phyloP scores from a whole-genome alignment of 345 rosid genomes.

The Physaria fendleri region DNA sequence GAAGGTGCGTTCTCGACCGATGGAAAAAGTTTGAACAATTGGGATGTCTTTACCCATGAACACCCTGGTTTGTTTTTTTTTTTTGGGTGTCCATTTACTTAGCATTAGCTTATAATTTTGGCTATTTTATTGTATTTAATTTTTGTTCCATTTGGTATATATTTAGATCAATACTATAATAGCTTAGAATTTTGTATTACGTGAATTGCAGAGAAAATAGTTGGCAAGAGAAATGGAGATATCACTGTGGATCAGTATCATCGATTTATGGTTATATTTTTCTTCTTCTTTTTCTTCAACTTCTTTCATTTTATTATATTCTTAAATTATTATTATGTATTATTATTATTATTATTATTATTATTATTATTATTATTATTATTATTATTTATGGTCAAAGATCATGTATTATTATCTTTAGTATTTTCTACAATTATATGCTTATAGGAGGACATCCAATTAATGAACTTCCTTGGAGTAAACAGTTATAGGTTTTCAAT shows the following conservation, averaged over 20 bases:
- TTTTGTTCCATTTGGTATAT: not conserved
- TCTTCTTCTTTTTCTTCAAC: not conserved
- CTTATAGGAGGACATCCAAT: constrained; percentile 51
- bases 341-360: no score
- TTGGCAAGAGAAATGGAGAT: constrained; percentile 16
- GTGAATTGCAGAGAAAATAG: constrained; percentile 9
- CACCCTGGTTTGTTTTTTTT: not conserved
- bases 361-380: no score
- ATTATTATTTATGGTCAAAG: no score
- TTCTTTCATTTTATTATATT: not conserved
- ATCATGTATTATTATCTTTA: not conserved
- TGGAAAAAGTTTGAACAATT: constrained; percentile 46
- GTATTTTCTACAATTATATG: not conserved
- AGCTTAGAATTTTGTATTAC: not conserved
- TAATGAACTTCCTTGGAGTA: constrained; percentile 49
- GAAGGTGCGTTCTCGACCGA: constrained; percentile 46
- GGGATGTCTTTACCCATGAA: constrained; percentile 42
- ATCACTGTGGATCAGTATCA: constrained; percentile 24
- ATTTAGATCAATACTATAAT: not conserved
- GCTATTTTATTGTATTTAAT: not conserved
- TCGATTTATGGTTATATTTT: constrained; percentile 2
- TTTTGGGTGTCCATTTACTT: not conserved
- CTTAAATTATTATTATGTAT: not conserved
- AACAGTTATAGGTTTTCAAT: constrained; percentile 60
- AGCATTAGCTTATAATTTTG: not conserved